A percentile compares a stretch with the other conserved stretches of the same genome.
Evolutionary conservation across 805 yeast genomes (phyloP).

Genomic region (Isabelozyma heimii): DNA sequence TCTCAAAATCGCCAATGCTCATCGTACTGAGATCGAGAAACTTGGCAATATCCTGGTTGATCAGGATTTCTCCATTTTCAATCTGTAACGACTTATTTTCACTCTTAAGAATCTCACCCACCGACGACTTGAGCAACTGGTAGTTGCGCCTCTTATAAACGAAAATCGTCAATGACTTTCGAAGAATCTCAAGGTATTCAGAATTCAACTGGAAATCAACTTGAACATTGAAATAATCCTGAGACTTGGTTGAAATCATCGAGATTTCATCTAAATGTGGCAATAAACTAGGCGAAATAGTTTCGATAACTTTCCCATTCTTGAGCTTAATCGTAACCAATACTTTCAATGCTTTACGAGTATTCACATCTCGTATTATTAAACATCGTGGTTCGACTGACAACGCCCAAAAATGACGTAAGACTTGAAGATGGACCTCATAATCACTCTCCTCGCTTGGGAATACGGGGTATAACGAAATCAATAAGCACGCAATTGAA

Average conservation of each 20-base stretch:
- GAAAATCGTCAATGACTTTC: slow-evolving; percentile 44
- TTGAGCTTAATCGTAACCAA: slow-evolving; percentile 39
- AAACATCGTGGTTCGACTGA: slow-evolving; percentile 80
- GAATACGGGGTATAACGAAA: slow-evolving; percentile 76
- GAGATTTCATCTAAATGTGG: slow-evolving; percentile 55
- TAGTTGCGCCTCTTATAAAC: slow-evolving; percentile 48
- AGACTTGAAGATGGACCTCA: slow-evolving; percentile 74
- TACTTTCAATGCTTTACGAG: slow-evolving; percentile 52
- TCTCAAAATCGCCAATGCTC: slow-evolving; percentile 25
- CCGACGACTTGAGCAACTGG: slow-evolving; percentile 31
- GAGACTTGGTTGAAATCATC: slow-evolving; percentile 44
- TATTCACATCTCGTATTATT: slow-evolving; percentile 67
- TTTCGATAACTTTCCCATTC: slow-evolving; percentile 31
- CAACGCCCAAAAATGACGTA: slow-evolving; percentile 88
- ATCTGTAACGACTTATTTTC: slow-evolving; percentile 28
- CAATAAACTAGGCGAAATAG: slow-evolving; percentile 64
- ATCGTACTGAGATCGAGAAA: slow-evolving; percentile 21
- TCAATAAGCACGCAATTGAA: slow-evolving; percentile 65
- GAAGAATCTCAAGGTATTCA: slow-evolving; percentile 43
- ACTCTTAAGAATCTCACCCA: slow-evolving; percentile 31
- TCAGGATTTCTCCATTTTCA: slow-evolving; percentile 22
- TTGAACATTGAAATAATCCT: slow-evolving; percentile 54
- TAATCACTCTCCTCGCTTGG: slow-evolving; percentile 44
- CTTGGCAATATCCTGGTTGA: slow-evolving; percentile 21
- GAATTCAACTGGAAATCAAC: slow-evolving; percentile 42